phyloP scores from a whole-genome alignment of 1,284 basidiomycete species.

The Exobasidium rhododendri region DNA sequence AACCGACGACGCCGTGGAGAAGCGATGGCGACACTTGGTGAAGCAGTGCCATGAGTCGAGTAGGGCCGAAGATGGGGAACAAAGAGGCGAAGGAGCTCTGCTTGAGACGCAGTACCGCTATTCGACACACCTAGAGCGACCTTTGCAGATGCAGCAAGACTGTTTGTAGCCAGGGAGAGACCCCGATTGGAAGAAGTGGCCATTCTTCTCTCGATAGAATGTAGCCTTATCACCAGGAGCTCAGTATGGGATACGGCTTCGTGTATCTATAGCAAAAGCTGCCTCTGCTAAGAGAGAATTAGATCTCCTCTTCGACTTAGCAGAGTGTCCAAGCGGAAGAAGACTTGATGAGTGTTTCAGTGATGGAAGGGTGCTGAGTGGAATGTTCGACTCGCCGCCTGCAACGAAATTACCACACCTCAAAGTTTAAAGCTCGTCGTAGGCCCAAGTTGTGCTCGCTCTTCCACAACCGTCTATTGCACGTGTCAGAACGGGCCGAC shows the following conservation, averaged over 20 bases:
- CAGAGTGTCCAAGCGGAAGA: neutral
- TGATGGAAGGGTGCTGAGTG: neutral
- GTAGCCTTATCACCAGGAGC: no score
- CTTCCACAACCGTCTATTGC: neutral
- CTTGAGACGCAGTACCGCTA: slow-evolving; percentile 18
- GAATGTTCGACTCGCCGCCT: neutral
- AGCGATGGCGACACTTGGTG: slow-evolving; percentile 24
- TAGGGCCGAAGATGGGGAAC: slow-evolving; percentile 22
- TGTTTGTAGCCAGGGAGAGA: slow-evolving; percentile 28
- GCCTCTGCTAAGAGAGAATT: no score
- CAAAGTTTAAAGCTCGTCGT: neutral
- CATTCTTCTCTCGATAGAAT: no score
- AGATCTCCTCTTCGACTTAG: no score
- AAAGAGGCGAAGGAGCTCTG: slow-evolving; percentile 33
- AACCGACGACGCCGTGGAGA: slow-evolving; percentile 25
- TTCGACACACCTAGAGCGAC: slow-evolving; percentile 20
- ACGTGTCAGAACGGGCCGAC: no score
- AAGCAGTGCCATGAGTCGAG: slow-evolving; percentile 16
- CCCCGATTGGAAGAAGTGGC: slow-evolving; percentile 5
- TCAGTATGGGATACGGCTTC: no score
- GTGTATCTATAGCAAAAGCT: no score
- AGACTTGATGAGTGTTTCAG: neutral
- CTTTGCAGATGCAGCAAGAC: slow-evolving; percentile 24
- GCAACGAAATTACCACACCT: no score
- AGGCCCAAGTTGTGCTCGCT: no score